Percentiles rank a stretch among this genome's conserved stretches.
These are phyloP conservation scores for Plasmodium malariae DNA, from an alignment of 169 alveolate genomes.

Conservation along the genomic window DNA sequence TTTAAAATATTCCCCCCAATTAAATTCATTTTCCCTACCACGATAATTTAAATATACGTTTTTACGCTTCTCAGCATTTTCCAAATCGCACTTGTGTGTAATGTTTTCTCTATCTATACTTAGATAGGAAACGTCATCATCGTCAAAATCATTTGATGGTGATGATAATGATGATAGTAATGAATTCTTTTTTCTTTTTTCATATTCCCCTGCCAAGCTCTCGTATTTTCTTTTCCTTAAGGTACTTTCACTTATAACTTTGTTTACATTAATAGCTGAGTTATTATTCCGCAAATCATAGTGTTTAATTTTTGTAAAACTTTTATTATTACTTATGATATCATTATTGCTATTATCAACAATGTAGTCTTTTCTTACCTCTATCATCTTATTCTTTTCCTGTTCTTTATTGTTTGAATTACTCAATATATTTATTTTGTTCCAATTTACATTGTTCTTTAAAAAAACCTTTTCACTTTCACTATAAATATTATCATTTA, in stretches of 20 bases:
- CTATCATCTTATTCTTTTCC: neutral
- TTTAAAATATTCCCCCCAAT: neutral
- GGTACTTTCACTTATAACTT: neutral
- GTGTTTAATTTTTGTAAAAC: neutral
- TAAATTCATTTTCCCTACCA: neutral
- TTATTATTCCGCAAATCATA: neutral
- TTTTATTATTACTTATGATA: neutral
- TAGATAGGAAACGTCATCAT: neutral
- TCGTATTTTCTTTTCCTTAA: conserved; percentile 14
- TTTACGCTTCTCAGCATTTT: conserved; percentile 7
- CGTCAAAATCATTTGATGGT: neutral
- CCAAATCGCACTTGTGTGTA: conserved; percentile 14
- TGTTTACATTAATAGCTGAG: neutral
- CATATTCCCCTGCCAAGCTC: conserved; percentile 6
- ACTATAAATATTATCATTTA: conserved; percentile 27
- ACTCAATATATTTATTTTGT: conserved; percentile 20
- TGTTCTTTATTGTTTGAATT: neutral
- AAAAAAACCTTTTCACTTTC: conserved; percentile 48
- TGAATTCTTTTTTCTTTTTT: conserved; percentile 30
- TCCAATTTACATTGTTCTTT: conserved; percentile 62
- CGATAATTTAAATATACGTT: conserved; percentile 6
- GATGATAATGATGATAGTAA: too few relatives aligned
- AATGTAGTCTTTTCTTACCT: neutral
- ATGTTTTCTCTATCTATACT: neutral
- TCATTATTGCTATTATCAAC: neutral